Evolutionary conservation across 768 basidiomycete genomes (phyloP).

Genomic region (Cytidiella melzeri): DNA sequence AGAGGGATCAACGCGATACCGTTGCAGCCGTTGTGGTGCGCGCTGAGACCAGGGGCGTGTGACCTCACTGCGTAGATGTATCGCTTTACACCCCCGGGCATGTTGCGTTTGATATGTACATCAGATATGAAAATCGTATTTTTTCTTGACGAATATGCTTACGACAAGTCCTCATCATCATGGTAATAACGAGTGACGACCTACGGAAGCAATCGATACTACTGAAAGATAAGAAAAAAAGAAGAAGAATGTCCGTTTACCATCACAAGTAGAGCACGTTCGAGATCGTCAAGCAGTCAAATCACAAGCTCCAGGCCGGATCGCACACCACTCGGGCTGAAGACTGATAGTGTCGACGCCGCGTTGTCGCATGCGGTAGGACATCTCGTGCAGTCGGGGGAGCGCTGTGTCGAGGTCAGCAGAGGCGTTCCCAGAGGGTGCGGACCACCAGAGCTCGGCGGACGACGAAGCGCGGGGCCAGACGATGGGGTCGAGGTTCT

Average conservation of each 20-base stretch:
- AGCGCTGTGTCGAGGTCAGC: slow-evolving; percentile 33
- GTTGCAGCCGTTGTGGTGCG: slow-evolving; percentile 72
- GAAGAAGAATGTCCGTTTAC: too few species aligned
- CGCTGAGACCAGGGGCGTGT: slow-evolving; percentile 52
- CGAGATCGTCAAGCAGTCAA: slow-evolving; percentile 20
- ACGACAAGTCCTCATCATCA: too few species aligned
- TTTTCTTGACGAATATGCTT: too few species aligned
- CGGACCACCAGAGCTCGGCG: slow-evolving; percentile 77
- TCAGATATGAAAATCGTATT: too few species aligned
- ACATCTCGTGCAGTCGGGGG: slow-evolving; percentile 59
- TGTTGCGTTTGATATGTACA: too few species aligned
- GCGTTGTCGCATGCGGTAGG: slow-evolving; percentile 53
- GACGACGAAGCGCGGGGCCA: slow-evolving; percentile 72
- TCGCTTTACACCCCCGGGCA: too few species aligned
- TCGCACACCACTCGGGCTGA: slow-evolving; percentile 69
- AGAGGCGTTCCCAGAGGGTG: slow-evolving; percentile 27
- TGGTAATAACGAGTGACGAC: too few species aligned
- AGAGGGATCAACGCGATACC: slow-evolving; percentile 55
- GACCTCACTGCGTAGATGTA: slow-evolving; percentile 28
- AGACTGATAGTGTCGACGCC: slow-evolving; percentile 56
- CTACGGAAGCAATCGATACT: too few species aligned
- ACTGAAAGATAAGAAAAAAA: too few species aligned
- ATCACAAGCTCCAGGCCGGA: slow-evolving; percentile 55
- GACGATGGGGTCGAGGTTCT: slow-evolving; percentile 58
- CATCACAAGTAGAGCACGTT: neutral